Evolutionary conservation across 2,329 filamentous ascomycete genomes (phyloP), one percentile per base, ranked within the genome.

Genomic region (Xylaria sp.): DNA sequence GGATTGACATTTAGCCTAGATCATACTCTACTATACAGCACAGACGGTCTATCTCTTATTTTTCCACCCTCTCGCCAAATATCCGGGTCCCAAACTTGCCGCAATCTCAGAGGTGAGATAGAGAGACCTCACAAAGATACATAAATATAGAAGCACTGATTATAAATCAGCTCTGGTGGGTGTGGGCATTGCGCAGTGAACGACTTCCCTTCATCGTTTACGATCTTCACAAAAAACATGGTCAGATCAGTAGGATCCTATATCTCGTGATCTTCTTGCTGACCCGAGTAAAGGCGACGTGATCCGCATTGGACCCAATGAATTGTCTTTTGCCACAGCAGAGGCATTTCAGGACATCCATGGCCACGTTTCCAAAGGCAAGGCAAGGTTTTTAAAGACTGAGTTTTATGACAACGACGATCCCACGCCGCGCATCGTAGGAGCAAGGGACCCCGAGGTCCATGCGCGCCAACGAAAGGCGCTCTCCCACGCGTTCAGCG

Each of bases 241-340:
- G 72, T 72, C 2, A 68, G 71, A 25, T 43, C 10, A 28, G 20
- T 9, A 13, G 6, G 6, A 23, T 25, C 5, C n/a, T 13, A 56
- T 30, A 43, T 46, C 18, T 20, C 12, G 41, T 30, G 7, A 36
- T 32, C n/a, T 13, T 48, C 45, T 12, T 9, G 52, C 55, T 63
- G 5, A 70, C 34, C 7, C 10, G 1, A 48, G 13, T 43, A 52
- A 28, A 70, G 71, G 70, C 20, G 70, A 71, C 20, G 76, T 84
- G 1, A 79, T 85, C 15, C 81, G 83, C 7, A 70, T 82, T 32
- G 77, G 76, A 2, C 83, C 83, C 0, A 76, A 81, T 53, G 79
- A 83, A 66, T 74, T 85, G 18, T 79, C 80, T 1, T 84, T 82
- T 73, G 77, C 74, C 58, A 65, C 79, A 77, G 57, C 76, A 7